phyloP scores from a whole-genome alignment of 2,329 filamentous ascomycete genomes.

The Nigrospora osmanthi region DNA sequence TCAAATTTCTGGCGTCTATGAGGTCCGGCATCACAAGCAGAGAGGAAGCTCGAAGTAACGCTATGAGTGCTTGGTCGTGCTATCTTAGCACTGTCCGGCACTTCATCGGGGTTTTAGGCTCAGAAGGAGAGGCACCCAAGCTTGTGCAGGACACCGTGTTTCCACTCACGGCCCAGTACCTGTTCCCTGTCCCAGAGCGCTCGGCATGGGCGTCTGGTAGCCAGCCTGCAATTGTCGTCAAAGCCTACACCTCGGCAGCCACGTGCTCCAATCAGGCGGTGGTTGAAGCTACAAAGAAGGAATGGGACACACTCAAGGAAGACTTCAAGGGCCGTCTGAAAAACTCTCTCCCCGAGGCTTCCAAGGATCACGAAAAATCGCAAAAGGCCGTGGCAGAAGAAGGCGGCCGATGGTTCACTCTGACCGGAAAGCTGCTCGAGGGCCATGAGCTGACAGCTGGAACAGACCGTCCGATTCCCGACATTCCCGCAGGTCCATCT shows the following conservation, averaged over 20 bases:
- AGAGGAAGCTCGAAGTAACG: slow-evolving; percentile 66
- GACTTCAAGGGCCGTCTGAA: slow-evolving; percentile 60
- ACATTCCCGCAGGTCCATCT: slow-evolving; percentile 19
- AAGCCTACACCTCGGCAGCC: slow-evolving; percentile 37
- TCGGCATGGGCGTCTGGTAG: slow-evolving; percentile 25
- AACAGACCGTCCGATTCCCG: slow-evolving; percentile 16
- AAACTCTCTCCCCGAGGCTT: slow-evolving; percentile 73
- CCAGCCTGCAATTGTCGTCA: slow-evolving; percentile 31
- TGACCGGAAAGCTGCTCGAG: slow-evolving; percentile 40
- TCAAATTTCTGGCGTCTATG: slow-evolving; percentile 58
- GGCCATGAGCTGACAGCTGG: slow-evolving; percentile 17
- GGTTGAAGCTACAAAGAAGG: slow-evolving; percentile 38
- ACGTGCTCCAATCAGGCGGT: slow-evolving; percentile 32
- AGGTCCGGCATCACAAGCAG: slow-evolving; percentile 63
- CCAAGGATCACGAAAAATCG: slow-evolving; percentile 65
- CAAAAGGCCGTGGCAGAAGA: slow-evolving; percentile 62
- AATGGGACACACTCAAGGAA: slow-evolving; percentile 58
- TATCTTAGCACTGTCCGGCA: slow-evolving; percentile 61
- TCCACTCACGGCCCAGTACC: slow-evolving; percentile 46
- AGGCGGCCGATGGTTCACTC: slow-evolving; percentile 58
- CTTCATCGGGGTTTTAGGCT: slow-evolving; percentile 37
- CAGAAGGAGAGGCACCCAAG: slow-evolving; percentile 31
- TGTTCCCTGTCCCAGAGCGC: slow-evolving; percentile 36
- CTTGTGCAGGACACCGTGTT: slow-evolving; percentile 44
- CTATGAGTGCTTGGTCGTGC: slow-evolving; percentile 62